A percentile compares a stretch with the other conserved stretches of the same genome.
Evolutionary conservation across 179 eudicot genomes (phyloP).

Genomic region (Gypsophila paniculata): DNA sequence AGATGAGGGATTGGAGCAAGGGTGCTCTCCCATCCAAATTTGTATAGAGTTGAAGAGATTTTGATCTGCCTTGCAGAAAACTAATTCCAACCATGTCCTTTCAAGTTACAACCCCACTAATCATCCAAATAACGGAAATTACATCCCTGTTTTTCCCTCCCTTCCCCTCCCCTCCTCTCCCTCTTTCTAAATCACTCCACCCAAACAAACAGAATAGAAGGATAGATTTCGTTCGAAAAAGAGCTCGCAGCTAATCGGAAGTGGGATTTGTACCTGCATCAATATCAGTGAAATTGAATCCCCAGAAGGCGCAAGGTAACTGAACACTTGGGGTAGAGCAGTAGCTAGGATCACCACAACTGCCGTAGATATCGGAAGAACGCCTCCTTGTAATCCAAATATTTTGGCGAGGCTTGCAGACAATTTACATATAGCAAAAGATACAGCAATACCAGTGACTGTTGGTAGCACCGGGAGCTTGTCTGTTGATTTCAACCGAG

Average conservation of each 20-base stretch:
- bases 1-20: background rate
- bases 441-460: slow-evolving; percentile 52
- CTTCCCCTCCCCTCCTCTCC: too few species aligned
- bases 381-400: slow-evolving; percentile 44
- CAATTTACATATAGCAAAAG: slow-evolving; percentile 58
- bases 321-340: slow-evolving; percentile 42
- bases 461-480: slow-evolving; percentile 40
- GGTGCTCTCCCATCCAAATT: background rate
- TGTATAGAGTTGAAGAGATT: too few species aligned
- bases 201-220: too few species aligned
- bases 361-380: slow-evolving; percentile 58
- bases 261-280: slow-evolving; percentile 51
- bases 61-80: too few species aligned
- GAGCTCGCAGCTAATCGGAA: too few species aligned
- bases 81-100: too few species aligned
- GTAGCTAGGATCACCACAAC: slow-evolving; percentile 58
- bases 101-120: too few species aligned
- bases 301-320: slow-evolving; percentile 60
- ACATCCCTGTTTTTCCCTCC: too few species aligned
- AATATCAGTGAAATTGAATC: slow-evolving; percentile 49
- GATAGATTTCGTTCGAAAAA: too few species aligned
- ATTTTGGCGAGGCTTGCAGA: slow-evolving; percentile 31
- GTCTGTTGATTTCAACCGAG: slow-evolving; percentile 24
- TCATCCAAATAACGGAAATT: too few species aligned
- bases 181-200: too few species aligned